Evolutionary conservation across 768 basidiomycete species (phyloP), one percentile per base, ranked within the genome.

Genomic region (Lactarius quietus): DNA sequence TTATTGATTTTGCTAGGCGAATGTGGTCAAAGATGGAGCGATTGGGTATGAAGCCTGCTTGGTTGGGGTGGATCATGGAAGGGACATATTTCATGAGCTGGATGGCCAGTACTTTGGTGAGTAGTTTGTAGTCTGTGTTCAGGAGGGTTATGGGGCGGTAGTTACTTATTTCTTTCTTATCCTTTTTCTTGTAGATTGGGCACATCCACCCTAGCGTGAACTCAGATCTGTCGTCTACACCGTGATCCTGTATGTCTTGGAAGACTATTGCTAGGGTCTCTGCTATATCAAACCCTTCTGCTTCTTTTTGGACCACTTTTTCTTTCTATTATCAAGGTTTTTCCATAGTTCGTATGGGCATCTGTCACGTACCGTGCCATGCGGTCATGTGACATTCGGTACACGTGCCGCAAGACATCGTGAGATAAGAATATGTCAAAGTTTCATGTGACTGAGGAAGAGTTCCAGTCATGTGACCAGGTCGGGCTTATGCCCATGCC

Each of bases 131-230:
- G 60, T 77, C 74, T 0, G 73, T 68, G 57, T 78, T 77, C 0
- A 78, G 65, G 0, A 72, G 57, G 9, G 71, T 72, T 1, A 72
- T 72, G 0, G 71, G 71, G 20, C 10, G 36, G 36, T 36, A 36
- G 9, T 36, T 36, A 12, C 36, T 36, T 5, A 36, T 36, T 10
- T 36, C 36, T 10, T 2, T 36, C 1, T 2, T 5, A 43, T 73
- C 70, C 4, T 70, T 75, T 52, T 82, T 81, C 43, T 82, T 82
- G 64, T 76, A 82, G 0, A 82, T 35, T 0, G 76, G 79, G 72
- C 77, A 72, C 62, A 76, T 72, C 70, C 71, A 73, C 0, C 79
- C 80, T 8, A 71, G 53, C 0, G 73, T 28, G 57, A 78, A 82
- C 17, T 55, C 29, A 0, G 64, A 12, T 8, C 28, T 6, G 1